Evolutionary conservation across 2,329 filamentous ascomycete species (phyloP).

Genomic region (Aspergillus fructus): DNA sequence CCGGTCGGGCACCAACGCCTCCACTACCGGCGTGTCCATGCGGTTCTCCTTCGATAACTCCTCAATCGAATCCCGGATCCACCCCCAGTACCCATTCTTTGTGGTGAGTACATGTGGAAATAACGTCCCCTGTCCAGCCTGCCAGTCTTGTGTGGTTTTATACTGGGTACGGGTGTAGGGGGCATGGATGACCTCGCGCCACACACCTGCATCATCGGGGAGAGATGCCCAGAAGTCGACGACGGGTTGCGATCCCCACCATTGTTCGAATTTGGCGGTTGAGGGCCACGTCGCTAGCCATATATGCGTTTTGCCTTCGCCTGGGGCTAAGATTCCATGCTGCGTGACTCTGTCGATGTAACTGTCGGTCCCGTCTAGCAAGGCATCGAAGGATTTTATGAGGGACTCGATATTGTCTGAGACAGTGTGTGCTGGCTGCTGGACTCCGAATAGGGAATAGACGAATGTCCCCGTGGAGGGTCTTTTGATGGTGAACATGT

Average conservation of each 20-base stretch:
- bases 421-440: not conserved
- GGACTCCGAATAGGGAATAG: not conserved
- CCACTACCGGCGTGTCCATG: not conserved
- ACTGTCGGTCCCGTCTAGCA: not conserved
- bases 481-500: not conserved
- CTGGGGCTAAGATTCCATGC: not conserved
- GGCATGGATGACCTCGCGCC: constrained; percentile 17
- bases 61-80: constrained; percentile 14
- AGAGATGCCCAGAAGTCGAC: constrained; percentile 15
- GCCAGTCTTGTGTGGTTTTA: constrained; percentile 2
- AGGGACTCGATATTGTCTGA: too few species aligned
- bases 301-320: not conserved
- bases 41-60: not conserved
- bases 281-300: constrained; percentile 19
- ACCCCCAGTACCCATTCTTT: constrained; percentile 22
- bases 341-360: not conserved
- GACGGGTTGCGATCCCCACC: constrained; percentile 14
- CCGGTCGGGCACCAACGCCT: not conserved
- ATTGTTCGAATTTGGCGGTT: constrained; percentile 3
- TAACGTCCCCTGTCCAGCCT: too few species aligned
- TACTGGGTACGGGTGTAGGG: constrained; percentile 10
- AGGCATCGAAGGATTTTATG: not conserved
- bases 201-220: constrained; percentile 14
- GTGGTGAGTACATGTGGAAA: not conserved
- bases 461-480: not conserved